phyloP scores from a whole-genome alignment of 768 basidiomycete species.

The Tylopilus intermedius region DNA sequence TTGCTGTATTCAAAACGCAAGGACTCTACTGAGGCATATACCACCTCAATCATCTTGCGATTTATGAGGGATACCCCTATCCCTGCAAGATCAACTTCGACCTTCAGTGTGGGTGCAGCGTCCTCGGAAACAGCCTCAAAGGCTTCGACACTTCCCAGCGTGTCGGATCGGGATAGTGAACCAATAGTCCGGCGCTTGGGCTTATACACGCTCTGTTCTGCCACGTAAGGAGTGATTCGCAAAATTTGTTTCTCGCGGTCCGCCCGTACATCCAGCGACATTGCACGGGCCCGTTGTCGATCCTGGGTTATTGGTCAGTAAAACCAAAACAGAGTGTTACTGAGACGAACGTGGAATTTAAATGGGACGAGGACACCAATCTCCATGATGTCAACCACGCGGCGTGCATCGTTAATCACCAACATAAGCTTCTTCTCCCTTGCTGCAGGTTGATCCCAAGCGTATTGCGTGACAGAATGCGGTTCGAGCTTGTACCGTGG shows the following conservation, averaged over 20 bases:
- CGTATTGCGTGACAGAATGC: slow-evolving; percentile 59
- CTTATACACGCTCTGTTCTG: slow-evolving; percentile 84
- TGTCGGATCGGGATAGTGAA: slow-evolving; percentile 59
- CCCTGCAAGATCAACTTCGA: slow-evolving; percentile 78
- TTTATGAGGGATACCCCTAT: slow-evolving; percentile 92
- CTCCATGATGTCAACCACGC: slow-evolving; percentile 87
- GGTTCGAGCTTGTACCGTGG: slow-evolving; percentile 54
- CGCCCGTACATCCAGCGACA: slow-evolving; percentile 91
- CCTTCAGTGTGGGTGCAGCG: slow-evolving; percentile 54
- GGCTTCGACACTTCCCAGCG: slow-evolving; percentile 60
- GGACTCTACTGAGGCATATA: slow-evolving; percentile 76
- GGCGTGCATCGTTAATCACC: slow-evolving; percentile 51
- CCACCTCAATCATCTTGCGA: slow-evolving; percentile 78
- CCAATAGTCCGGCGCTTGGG: slow-evolving; percentile 50
- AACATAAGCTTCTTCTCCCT: slow-evolving; percentile 75
- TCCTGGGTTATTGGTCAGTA: slow-evolving; percentile 33
- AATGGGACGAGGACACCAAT: slow-evolving; percentile 91
- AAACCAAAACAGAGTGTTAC: neutral
- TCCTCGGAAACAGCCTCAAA: slow-evolving; percentile 87
- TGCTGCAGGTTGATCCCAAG: slow-evolving; percentile 92
- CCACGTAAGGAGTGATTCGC: slow-evolving; percentile 80
- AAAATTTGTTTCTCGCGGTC: slow-evolving; percentile 82
- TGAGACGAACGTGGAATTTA: slow-evolving; percentile 62
- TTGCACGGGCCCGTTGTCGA: slow-evolving; percentile 51
- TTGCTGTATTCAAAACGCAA: slow-evolving; percentile 83